Evolutionary conservation across 2,329 filamentous ascomycete genomes (phyloP), one percentile per base, ranked within the genome.

Genomic region (Fusarium pseudonygamai): DNA sequence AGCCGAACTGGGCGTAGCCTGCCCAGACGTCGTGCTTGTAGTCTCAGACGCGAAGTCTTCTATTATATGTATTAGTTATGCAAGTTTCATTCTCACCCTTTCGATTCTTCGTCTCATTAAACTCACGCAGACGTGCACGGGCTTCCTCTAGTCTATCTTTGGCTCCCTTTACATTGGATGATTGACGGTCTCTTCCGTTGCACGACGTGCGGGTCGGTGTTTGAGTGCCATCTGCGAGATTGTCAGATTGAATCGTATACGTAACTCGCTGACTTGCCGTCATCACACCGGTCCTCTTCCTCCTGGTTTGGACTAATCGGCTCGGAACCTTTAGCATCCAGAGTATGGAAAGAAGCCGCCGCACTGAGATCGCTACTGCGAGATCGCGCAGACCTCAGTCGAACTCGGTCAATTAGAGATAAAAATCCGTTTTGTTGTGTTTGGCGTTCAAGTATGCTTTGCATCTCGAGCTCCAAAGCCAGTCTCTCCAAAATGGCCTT

Each of bases 61-160:
- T 52, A 26, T 9, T 5, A 3, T 14, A 16, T 22, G 6, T 15
- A 8, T 52, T 8, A 36, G 32, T 3, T 9, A 22, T 36, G 3
- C 6, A 0, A 24, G 1, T 0, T 6, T 22, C 32, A 52, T 5
- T 52, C 7, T 26, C 2, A 7, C 6, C 6, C 32, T 2, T 26
- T 22, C 7, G 2, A 22, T 22, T 1, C 1, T 9, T 26, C 9
- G 5, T 26, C 18, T 12, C 3, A 20, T 22, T 14, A 2, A 34
- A 50, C 18, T 36, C 13, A 36, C 49, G 3, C 9, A 22, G 9
- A 2, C 6, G 9, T 36, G 3, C 13, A 52, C 9, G 0, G 7
- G 22, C 4, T 26, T 52, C 15, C 7, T 34, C 49, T 6, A 26
- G 13, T 13, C 2, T 4, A 36, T 34, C n/a, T 1, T 11, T 6